phyloP scores from a whole-genome alignment of 306 rosid genomes.

The Begonia fuchsioides region DNA sequence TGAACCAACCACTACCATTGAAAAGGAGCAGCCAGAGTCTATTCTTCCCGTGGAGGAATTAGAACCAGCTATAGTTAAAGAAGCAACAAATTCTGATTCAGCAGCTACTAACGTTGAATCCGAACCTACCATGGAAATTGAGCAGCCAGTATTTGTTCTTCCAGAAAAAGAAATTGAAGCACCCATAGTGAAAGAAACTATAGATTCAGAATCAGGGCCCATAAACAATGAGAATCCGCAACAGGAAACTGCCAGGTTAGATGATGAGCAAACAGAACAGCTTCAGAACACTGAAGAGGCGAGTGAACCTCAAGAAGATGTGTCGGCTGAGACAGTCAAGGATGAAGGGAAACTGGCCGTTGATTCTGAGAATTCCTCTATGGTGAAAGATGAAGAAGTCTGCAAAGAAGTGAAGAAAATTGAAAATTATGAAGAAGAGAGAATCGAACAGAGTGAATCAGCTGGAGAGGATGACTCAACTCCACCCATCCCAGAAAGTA shows the following conservation, averaged over 20 bases:
- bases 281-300: neutral
- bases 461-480: neutral
- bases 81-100: too few relatives aligned
- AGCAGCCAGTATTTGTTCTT: neutral
- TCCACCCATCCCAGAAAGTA: neutral
- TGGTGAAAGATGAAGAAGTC: slow-evolving; percentile 3
- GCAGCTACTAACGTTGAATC: too few relatives aligned
- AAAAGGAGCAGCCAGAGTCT: neutral
- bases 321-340: neutral
- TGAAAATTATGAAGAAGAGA: slow-evolving; percentile 4
- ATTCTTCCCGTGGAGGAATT: neutral
- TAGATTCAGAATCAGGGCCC: slow-evolving; percentile 2
- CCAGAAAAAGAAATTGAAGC: slow-evolving; percentile 6
- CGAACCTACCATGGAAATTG: neutral
- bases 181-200: slow-evolving; percentile 1
- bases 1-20: too few relatives aligned
- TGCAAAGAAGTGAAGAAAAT: slow-evolving; percentile 1
- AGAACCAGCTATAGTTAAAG: too few relatives aligned
- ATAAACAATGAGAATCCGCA: neutral
- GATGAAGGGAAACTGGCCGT: neutral
- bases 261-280: slow-evolving; percentile 1
- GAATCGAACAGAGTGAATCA: neutral
- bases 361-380: neutral
- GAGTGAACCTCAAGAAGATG: slow-evolving; percentile 3
- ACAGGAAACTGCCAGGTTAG: too few relatives aligned